Evolutionary conservation across 2,329 filamentous ascomycete species (phyloP).

Genomic region (Exophiala viscosa): DNA sequence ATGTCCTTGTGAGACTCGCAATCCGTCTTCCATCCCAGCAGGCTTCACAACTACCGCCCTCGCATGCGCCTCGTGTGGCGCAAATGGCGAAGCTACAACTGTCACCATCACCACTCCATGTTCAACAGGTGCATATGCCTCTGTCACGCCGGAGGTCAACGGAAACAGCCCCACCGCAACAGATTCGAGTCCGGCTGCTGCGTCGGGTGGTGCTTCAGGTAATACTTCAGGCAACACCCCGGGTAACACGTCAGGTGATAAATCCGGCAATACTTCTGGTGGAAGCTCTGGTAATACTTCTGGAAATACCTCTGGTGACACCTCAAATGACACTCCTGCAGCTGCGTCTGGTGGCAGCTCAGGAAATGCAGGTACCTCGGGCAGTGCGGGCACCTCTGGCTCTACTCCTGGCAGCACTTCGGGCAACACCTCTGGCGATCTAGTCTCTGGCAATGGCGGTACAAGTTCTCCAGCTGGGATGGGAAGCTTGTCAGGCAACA

Average conservation of each 20-base stretch:
- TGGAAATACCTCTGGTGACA: conserved; percentile 8
- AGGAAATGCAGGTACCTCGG: conserved; percentile 5
- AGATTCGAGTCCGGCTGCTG: neutral
- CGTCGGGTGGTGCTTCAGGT: conserved; percentile 5
- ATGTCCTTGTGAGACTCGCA: conserved; percentile 27
- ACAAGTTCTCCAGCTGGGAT: too few relatives aligned
- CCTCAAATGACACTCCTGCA: conserved; percentile 7
- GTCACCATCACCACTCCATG: conserved; percentile 26
- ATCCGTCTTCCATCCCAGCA: conserved; percentile 16
- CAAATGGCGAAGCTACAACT: conserved; percentile 21
- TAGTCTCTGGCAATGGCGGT: too few relatives aligned
- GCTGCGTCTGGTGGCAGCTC: conserved; percentile 11
- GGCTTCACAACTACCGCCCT: conserved; percentile 27
- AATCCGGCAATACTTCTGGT: conserved; percentile 21
- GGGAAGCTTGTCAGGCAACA: too few relatives aligned
- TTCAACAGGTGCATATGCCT: conserved; percentile 25
- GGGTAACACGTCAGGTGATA: too few relatives aligned
- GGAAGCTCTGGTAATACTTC: conserved; percentile 5
- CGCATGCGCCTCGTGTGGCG: conserved; percentile 21
- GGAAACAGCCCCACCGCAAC: neutral
- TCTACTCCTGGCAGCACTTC: conserved; percentile 5
- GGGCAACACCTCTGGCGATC: conserved; percentile 23
- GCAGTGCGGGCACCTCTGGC: conserved; percentile 4
- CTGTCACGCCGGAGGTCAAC: conserved; percentile 16
- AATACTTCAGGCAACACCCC: conserved; percentile 7